Conservation (phyloP, 148 eudicot genomes). For the Rhododendron griersonianum region DNA sequence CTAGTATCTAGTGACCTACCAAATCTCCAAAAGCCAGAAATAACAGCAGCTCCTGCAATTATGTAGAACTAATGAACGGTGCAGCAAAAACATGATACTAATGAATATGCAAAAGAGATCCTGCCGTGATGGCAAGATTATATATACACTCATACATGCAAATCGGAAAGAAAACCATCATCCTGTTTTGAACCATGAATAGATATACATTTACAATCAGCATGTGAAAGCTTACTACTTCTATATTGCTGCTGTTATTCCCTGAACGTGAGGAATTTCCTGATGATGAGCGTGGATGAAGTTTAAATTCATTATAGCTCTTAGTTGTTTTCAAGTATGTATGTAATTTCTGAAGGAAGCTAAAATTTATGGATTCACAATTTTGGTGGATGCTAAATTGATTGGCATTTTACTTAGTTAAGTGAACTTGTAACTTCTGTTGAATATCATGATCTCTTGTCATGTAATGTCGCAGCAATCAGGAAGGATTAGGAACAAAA, state of each 20-base stretch:
- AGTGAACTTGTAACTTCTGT: background rate
- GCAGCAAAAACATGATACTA: background rate
- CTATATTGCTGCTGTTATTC: background rate
- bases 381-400: background rate
- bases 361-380: background rate
- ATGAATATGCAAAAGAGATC: background rate
- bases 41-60: conserved; percentile 33
- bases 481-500: background rate
- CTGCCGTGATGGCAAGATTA: background rate
- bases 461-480: background rate
- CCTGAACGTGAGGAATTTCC: background rate
- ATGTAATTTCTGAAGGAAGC: background rate
- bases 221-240: background rate
- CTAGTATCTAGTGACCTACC: conserved; percentile 31
- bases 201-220: background rate
- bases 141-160: background rate
- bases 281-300: background rate
- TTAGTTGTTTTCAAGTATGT: background rate
- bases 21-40: conserved; percentile 30
- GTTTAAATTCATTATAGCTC: background rate
- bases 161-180: background rate
- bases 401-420: background rate
- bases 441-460: background rate
- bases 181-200: background rate
- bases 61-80: background rate